phyloP scores from a whole-genome alignment of 2,329 filamentous ascomycete genomes.

The Fusarium citri region DNA sequence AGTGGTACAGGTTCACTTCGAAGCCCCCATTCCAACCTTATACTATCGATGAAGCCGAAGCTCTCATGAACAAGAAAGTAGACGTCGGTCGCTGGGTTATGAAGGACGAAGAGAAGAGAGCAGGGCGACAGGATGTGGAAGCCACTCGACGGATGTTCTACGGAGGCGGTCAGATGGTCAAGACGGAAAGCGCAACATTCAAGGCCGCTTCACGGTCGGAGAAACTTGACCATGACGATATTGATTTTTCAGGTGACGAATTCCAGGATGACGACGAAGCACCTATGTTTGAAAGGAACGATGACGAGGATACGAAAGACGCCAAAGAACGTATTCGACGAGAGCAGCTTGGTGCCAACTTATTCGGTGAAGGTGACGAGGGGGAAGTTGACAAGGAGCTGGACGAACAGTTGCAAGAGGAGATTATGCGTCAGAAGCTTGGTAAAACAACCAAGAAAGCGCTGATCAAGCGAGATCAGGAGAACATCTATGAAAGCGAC shows the following conservation, averaged over 20 bases:
- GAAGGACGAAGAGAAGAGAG: constrained; percentile 71
- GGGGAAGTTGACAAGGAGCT: constrained; percentile 79
- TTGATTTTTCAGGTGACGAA: constrained; percentile 75
- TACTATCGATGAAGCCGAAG: constrained; percentile 86
- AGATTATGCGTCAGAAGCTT: constrained; percentile 74
- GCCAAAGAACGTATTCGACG: constrained; percentile 78
- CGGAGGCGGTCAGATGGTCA: constrained; percentile 68
- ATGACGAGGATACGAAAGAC: constrained; percentile 83
- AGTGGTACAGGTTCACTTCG: constrained; percentile 90
- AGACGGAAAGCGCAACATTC: constrained; percentile 75
- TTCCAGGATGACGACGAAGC: constrained; percentile 93
- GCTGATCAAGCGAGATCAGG: constrained; percentile 85
- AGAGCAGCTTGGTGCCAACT: constrained; percentile 87
- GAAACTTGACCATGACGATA: constrained; percentile 76
- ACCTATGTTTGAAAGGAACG: constrained; percentile 77
- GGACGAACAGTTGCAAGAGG: constrained; percentile 75
- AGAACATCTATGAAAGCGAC: constrained; percentile 85
- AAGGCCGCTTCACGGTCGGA: constrained; percentile 70
- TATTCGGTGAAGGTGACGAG: constrained; percentile 79
- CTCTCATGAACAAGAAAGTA: constrained; percentile 81
- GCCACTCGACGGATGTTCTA: constrained; percentile 66
- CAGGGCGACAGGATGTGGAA: constrained; percentile 68
- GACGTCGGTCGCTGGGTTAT: constrained; percentile 85
- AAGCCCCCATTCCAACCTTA: constrained; percentile 84
- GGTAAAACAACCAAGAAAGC: constrained; percentile 85